Conservation (phyloP, 129 eudicot genomes). For the Centrapalus pauciflorus region DNA sequence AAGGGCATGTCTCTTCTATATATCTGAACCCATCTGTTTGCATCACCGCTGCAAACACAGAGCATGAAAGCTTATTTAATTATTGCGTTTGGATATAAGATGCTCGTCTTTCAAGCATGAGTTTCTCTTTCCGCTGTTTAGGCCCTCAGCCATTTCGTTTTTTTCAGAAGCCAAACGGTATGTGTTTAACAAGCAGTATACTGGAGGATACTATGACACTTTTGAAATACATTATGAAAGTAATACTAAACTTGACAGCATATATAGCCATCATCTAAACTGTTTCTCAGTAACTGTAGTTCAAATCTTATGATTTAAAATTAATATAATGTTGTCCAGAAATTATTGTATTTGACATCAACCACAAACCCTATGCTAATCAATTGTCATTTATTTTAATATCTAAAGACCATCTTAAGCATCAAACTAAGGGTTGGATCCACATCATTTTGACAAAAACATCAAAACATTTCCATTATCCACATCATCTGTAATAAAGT, state of each 20-base stretch:
- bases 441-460: neutral
- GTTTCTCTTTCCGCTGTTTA: neutral
- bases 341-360: neutral
- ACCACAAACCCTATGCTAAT: neutral
- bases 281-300: neutral
- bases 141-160: too few relatives aligned
- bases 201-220: neutral
- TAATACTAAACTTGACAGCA: neutral
- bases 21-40: slow-evolving; percentile 69
- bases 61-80: too few relatives aligned
- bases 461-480: neutral
- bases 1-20: slow-evolving; percentile 69
- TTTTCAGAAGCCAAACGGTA: too few relatives aligned
- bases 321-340: neutral
- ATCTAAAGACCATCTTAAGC: neutral
- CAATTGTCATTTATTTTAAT: neutral
- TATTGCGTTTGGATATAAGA: too few relatives aligned
- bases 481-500: neutral
- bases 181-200: neutral
- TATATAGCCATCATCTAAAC: neutral
- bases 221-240: neutral
- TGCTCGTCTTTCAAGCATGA: neutral
- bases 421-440: neutral
- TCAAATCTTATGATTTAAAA: neutral
- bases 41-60: slow-evolving; percentile 55